Conservation (phyloP, 164 flowering plant genomes). For the Brasenia schreberi region DNA sequence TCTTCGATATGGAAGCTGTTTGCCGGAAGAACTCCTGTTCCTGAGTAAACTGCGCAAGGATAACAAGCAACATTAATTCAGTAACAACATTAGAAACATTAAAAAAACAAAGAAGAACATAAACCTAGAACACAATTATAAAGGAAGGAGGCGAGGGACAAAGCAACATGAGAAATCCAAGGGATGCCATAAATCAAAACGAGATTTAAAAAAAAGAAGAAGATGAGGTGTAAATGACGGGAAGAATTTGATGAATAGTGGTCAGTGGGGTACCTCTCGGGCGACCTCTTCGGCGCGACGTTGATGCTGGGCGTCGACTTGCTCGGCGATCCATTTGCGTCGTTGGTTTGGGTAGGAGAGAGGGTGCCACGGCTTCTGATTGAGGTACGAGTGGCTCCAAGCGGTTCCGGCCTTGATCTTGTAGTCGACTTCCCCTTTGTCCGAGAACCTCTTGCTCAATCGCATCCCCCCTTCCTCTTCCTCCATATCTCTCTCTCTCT, state of each 20-base stretch:
- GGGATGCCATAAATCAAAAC: neutral
- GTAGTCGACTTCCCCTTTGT: constrained; percentile 66
- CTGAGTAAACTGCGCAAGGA: constrained; percentile 58
- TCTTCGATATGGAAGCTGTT: constrained; percentile 66
- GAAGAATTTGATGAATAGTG: neutral
- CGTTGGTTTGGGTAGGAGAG: constrained; percentile 97
- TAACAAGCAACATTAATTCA: neutral
- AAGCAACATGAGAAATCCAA: too few relatives aligned
- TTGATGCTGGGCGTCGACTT: constrained; percentile 52
- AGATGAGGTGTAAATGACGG: neutral
- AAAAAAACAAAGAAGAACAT: too few relatives aligned
- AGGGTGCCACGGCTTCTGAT: constrained; percentile 99
- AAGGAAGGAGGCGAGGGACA: too few relatives aligned
- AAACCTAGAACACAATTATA: too few relatives aligned
- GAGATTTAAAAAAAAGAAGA: neutral
- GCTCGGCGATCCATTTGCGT: constrained; percentile 97
- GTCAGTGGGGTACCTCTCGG: constrained; percentile 42
- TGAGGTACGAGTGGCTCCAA: constrained; percentile 84
- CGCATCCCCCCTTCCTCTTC: constrained; percentile 27
- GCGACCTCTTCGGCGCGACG: constrained; percentile 75
- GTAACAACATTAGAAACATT: too few relatives aligned
- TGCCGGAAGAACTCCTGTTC: constrained; percentile 92
- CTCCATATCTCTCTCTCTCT: constrained; percentile 4
- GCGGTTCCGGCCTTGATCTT: constrained; percentile 84
- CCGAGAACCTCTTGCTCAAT: constrained; percentile 48